Evolutionary conservation across 495 filamentous ascomycete species (phyloP), one percentile per base, ranked within the genome.

Genomic region (Aspergillus egyptiacus): DNA sequence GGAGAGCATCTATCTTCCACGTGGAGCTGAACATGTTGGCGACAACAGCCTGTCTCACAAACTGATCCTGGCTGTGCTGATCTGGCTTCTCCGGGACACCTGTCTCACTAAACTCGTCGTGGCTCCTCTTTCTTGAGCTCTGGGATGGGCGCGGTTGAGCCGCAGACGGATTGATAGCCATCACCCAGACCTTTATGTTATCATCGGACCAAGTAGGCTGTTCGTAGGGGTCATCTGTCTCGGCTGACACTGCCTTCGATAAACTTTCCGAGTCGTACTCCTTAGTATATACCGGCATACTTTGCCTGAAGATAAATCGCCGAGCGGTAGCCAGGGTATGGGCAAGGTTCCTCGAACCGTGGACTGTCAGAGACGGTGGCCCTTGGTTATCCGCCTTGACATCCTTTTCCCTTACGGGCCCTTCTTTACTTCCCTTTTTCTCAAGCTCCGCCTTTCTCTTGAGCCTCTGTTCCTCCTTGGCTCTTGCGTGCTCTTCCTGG

Each of bases 261-360:
- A 62, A 39, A 43, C 59, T 70, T 34, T 75, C 73, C 17, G 67
- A 48, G 30, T 69, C 70, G 46, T 86, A 73, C 64, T 97, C 93
- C 37, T 74, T 72, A 19, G 80, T 74, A 17, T 60, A 66, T 2
- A 96, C 33, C 1, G 89, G 88, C 60, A 91, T 75, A 0, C 84
- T 82, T 58, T 84, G 87, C 20, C 93, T 74, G 60, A 97, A 91
- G n/a, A 98, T 76, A 64, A 95, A 97, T 24, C 81, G 68, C 31
- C 93, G 77, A n/a, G 86, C 81, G 0, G 87, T 86, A 24, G 89
- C 91, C 31, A 98, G 59, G 1, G 79, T 77, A 56, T 96, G 86
- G 20, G 78, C 74, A 34, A 96, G 57, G 63, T 96, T 96, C 46
- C 76, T 74, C 6, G 83, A 76, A 7, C 89, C 90, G 59, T 91